Evolutionary conservation across 2,329 filamentous ascomycete genomes (phyloP), one percentile per base, ranked within the genome.

Genomic region (Alternaria sp.): DNA sequence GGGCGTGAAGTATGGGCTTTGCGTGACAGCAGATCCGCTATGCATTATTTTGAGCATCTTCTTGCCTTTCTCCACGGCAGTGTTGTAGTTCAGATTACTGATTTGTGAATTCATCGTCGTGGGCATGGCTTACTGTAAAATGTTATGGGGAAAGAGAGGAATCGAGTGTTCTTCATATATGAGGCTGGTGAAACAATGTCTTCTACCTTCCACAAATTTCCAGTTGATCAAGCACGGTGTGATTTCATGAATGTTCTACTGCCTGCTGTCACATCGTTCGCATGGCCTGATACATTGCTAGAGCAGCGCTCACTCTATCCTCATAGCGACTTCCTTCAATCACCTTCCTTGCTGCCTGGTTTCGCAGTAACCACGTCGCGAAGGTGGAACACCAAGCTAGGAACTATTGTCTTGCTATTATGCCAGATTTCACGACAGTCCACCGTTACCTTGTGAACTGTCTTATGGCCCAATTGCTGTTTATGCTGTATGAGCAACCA

Each of bases 401-500:
- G 46, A 14, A 50, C 3, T 8, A 18, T 28, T 3, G n/a, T 12
- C 7, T 50, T 23, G 12, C n/a, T 8, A 1, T 5, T 15, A 30
- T 30, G 8, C 15, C 9, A 10, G 15, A 18, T 18, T 8, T 26
- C 46, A 1, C n/a, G 26, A 7, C 28, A 20, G 6, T 28, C 25
- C n/a, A 50, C 10, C n/a, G 46, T 61, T 10, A 65, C 25, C 25
- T 59, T 55, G 6, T 30, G 3, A 30, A 68, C 46, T 12, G 26
- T 49, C 60, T 68, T 68, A 11, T 26, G 23, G 2, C 63, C 58
- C 18, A 68, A 26, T 20, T 58, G 20, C 18, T 21, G 11, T 20
- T 56, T 63, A 44, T 62, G 60, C 41, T 64, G 57, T 14, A 53
- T 43, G 18, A 68, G 55, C 45, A 68, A n/a, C 23, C 54, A 68